phyloP scores from a whole-genome alignment of 192 early-diverging fungal species.

The Coemansia sp. region DNA sequence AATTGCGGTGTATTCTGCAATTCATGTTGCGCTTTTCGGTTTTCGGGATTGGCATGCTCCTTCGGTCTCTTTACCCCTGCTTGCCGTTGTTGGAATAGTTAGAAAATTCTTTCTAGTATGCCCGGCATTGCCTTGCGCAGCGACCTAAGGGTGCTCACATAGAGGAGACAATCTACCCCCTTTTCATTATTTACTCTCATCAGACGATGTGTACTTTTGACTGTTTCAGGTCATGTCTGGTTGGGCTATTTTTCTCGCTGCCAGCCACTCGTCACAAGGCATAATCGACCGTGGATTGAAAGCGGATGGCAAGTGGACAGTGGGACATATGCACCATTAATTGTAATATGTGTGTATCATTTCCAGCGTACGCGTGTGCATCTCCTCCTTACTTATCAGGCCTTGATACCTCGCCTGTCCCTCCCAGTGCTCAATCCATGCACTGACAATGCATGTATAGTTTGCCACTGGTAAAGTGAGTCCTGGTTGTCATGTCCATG shows the following conservation, averaged over 20 bases:
- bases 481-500: background rate
- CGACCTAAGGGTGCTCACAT: background rate
- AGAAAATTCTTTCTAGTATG: background rate
- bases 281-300: background rate
- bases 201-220: background rate
- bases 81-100: background rate
- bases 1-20: background rate
- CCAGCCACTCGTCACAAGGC: background rate
- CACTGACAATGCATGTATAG: background rate
- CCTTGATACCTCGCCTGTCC: background rate
- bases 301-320: background rate
- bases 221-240: background rate
- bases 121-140: background rate
- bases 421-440: background rate
- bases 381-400: background rate
- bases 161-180: background rate
- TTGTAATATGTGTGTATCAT: background rate
- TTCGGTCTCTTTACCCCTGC: background rate
- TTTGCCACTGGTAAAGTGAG: background rate
- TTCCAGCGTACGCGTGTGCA: background rate
- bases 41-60: background rate
- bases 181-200: background rate
- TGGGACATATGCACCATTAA: background rate
- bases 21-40: background rate
- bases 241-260: background rate